These are phyloP conservation scores for Ogataea trehaloabstinens DNA, from an alignment of 805 yeast species.

Conservation along the genomic window DNA sequence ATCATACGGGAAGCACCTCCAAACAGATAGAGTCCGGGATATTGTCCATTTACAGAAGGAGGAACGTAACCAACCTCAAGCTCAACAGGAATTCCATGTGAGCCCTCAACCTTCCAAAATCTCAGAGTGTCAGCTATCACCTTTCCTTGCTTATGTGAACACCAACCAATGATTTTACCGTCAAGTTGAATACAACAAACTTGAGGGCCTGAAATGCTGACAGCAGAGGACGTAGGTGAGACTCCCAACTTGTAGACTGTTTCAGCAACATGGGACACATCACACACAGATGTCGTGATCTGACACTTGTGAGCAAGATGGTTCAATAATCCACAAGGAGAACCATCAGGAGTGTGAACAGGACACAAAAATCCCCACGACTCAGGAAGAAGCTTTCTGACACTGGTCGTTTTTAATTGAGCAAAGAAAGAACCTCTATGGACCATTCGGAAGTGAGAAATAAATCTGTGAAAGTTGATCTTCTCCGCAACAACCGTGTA, in stretches of 20 bases:
- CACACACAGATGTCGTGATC: constrained; percentile 73
- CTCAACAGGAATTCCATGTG: constrained; percentile 74
- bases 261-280: constrained; percentile 68
- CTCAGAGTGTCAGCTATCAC: constrained; percentile 87
- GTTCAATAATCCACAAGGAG: constrained; percentile 97
- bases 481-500: constrained; percentile 98
- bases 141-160: constrained; percentile 83
- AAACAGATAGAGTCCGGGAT: constrained; percentile 90
- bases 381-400: constrained; percentile 92
- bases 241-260: constrained; percentile 75
- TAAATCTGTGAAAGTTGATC: constrained; percentile 93
- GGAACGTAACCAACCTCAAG: constrained; percentile 96
- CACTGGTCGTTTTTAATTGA: constrained; percentile 94
- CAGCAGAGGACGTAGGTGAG: constrained; percentile 70
- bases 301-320: constrained; percentile 95
- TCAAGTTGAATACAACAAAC: constrained; percentile 90
- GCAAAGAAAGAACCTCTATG: constrained; percentile 99
- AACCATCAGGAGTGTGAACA: constrained; percentile 99
- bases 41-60: constrained; percentile 93
- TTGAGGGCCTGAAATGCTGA: constrained; percentile 73
- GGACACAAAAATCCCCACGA: constrained; percentile 99
- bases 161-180: constrained; percentile 92
- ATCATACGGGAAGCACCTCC: constrained; percentile 94
- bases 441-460: constrained; percentile 99
- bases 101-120: constrained; percentile 87